Base-by-base conservation (phyloP, 2,329 filamentous ascomycete species). In the Hymenoscyphus linearis region DNA sequence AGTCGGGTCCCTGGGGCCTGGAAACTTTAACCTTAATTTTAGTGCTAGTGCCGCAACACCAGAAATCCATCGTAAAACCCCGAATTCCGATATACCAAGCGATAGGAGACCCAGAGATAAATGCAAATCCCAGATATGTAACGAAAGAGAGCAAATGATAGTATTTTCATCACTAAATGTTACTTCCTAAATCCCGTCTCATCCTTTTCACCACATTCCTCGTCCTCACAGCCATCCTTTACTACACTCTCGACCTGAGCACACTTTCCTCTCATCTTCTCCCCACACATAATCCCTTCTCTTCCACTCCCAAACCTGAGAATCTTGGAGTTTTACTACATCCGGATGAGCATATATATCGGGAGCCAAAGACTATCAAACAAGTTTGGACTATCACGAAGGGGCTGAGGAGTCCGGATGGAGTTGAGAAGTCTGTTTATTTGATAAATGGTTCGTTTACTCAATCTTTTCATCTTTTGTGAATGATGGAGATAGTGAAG, bases 391-490 rank as follows among this genome's bases (percentile, higher is more conserved):
- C 68, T 16, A 71, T 81, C n/a, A 77, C 74, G 2, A 70, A 71
- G 18, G 73, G 65, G 1, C 25, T 67, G 31, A 68, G 72, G 26
- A 70, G 73, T 5, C 78, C 78, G 1, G 79, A 83, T 65, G 80
- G 80, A 0, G 80, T 82, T 0, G 60, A 70, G 16, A 81, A 81
- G 63, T 65, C 66, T 0, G 73, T 82, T 4, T 79, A 79, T 66
- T 70, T 79, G 4, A 76, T 84, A 62, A 82, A 83, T 63, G 75
- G 77, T 77, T 44, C 27, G 70, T 57, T 50, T 27, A 62, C n/a
- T 31, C 31, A 27, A 36, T 18, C 16, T 53, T 4, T n/a, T 57
- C n/a, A n/a, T n/a, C 6, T 12, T 2, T 35, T 25, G 47, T 27
- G 12, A 7, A 5, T 18, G 27, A 1, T 52, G 9, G 1, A 18